Percentiles rank a stretch among this genome's conserved stretches.
Conservation (phyloP, 2,329 filamentous ascomycete species). For the Monilinia polystroma region DNA sequence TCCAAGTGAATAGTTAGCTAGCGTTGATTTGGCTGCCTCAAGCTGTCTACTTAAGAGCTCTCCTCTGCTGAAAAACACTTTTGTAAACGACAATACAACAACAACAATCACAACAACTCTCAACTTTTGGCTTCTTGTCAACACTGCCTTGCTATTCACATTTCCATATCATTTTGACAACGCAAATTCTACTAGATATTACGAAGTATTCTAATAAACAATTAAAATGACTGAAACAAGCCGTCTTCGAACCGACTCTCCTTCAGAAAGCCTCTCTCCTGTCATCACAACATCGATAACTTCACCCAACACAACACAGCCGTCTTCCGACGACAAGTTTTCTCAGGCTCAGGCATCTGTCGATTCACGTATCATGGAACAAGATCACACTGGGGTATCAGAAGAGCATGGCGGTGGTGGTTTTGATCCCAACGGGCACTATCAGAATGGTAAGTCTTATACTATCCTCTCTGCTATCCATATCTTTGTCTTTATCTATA, state of each 20-base stretch:
- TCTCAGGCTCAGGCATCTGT: not conserved
- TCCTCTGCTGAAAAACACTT: not conserved
- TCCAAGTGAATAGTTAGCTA: constrained; percentile 1
- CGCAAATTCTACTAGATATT: not conserved
- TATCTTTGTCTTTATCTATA: not conserved
- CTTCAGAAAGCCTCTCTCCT: not conserved
- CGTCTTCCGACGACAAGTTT: not conserved
- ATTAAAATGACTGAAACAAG: constrained; percentile 19
- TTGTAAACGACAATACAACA: constrained; percentile 14
- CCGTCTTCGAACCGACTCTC: not conserved
- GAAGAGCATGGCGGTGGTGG: not conserved
- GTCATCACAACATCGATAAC: not conserved
- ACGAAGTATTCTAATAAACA: constrained; percentile 3
- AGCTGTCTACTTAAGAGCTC: not conserved
- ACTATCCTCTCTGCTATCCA: not conserved
- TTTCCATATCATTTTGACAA: not conserved
- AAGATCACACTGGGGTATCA: not conserved
- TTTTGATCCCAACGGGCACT: constrained; percentile 17
- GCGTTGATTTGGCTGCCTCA: not conserved
- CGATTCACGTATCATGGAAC: constrained; percentile 4
- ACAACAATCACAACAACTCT: constrained; percentile 3
- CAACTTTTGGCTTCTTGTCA: not conserved
- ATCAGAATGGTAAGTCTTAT: constrained; percentile 14
- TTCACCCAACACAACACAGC: not conserved
- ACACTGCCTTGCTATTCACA: not conserved